These are phyloP conservation scores for Solioccasus polychromus DNA, from an alignment of 768 basidiomycete species.

Conservation along the genomic window DNA sequence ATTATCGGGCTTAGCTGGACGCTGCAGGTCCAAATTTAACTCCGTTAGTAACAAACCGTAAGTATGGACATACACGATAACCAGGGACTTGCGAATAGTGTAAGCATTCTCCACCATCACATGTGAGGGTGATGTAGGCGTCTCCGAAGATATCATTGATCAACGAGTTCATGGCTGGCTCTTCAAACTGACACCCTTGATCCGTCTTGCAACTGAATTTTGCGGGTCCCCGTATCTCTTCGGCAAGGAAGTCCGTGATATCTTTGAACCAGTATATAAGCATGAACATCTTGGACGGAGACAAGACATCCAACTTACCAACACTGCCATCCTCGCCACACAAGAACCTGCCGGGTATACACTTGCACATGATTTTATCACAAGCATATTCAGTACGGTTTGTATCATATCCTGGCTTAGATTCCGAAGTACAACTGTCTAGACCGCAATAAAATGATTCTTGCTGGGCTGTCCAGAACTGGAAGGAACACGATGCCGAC, in stretches of 20 bases:
- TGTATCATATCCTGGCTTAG: constrained; percentile 50
- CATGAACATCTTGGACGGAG: not conserved
- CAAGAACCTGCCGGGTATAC: constrained; percentile 91
- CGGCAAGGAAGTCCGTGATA: constrained; percentile 88
- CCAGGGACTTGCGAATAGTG: constrained; percentile 94
- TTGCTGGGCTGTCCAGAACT: constrained; percentile 95
- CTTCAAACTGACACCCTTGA: constrained; percentile 84
- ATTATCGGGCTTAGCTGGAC: constrained; percentile 81
- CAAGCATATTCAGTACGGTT: constrained; percentile 81
- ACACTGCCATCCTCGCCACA: constrained; percentile 95
- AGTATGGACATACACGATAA: constrained; percentile 52
- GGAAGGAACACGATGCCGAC: constrained; percentile 77
- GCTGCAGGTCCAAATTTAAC: constrained; percentile 34
- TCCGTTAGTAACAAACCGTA: not conserved
- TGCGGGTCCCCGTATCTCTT: constrained; percentile 90
- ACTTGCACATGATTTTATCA: constrained; percentile 82
- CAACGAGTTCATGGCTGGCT: constrained; percentile 94
- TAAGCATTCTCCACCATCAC: constrained; percentile 89
- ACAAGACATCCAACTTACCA: constrained; percentile 55
- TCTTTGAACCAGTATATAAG: constrained; percentile 37
- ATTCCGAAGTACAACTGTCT: constrained; percentile 56
- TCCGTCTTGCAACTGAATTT: constrained; percentile 74
- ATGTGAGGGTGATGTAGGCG: constrained; percentile 80
- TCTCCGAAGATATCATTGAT: constrained; percentile 96
- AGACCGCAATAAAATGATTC: constrained; percentile 97